These are phyloP conservation scores for Micractinium sp. DNA, from an alignment of 139 green algal species.

Conservation along the genomic window DNA sequence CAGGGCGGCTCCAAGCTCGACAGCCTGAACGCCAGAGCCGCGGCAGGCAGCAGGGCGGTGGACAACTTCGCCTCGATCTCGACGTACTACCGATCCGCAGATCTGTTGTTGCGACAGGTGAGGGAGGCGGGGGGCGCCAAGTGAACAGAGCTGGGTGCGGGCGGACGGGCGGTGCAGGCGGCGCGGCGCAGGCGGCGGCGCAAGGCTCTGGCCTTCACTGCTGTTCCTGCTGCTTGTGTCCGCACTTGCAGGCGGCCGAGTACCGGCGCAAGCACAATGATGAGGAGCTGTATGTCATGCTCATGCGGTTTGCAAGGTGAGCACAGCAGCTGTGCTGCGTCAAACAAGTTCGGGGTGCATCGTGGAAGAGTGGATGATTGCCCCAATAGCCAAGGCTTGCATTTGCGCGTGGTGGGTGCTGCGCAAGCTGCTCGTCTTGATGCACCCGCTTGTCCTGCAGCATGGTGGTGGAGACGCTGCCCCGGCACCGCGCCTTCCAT, in stretches of 20 bases:
- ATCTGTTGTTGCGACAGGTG: constrained; percentile 70
- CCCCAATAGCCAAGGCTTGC: not conserved
- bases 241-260: constrained; percentile 57
- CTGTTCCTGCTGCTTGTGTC: not conserved
- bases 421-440: not conserved
- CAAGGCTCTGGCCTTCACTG: not conserved
- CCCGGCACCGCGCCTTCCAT: constrained; percentile 65
- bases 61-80: constrained; percentile 61
- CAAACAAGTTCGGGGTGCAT: too few relatives aligned
- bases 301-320: constrained; percentile 79
- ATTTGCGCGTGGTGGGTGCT: not conserved
- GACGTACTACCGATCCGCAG: constrained; percentile 68
- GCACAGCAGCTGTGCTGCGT: not conserved
- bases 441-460: constrained; percentile 44
- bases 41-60: constrained; percentile 34
- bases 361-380: too few relatives aligned
- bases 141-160: not conserved
- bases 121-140: not conserved
- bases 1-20: constrained; percentile 36
- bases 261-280: constrained; percentile 70
- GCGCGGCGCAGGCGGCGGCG: not conserved
- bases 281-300: constrained; percentile 84
- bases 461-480: constrained; percentile 82
- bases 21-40: constrained; percentile 52
- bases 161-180: not conserved